Percentiles rank a stretch among this genome's conserved stretches.
Evolutionary conservation across 2,329 filamentous ascomycete genomes (phyloP).

Genomic region (Pyricularia grisea): DNA sequence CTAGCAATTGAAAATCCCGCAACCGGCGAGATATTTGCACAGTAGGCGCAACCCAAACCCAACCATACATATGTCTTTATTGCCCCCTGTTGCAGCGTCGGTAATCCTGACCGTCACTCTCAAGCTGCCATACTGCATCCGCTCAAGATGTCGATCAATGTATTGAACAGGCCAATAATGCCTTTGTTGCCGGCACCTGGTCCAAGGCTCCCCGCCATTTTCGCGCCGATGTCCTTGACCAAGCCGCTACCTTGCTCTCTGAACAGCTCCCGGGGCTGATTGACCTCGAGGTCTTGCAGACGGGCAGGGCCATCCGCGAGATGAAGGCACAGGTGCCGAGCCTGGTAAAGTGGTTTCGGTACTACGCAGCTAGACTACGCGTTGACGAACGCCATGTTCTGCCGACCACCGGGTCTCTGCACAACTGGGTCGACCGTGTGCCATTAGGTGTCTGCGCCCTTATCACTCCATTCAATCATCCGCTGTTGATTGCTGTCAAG

Average conservation of each 20-base stretch:
- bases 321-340: constrained; percentile 61
- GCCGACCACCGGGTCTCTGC: constrained; percentile 51
- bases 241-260: constrained; percentile 44
- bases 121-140: constrained; percentile 38
- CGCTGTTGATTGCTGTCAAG: constrained; percentile 46
- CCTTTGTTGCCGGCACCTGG: constrained; percentile 44
- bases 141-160: constrained; percentile 30
- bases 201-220: constrained; percentile 44
- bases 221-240: constrained; percentile 54
- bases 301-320: constrained; percentile 58
- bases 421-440: constrained; percentile 44
- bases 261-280: constrained; percentile 46
- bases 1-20: constrained; percentile 18
- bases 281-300: constrained; percentile 55
- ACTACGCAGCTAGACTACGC: constrained; percentile 59
- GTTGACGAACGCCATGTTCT: constrained; percentile 57
- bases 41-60: constrained; percentile 6
- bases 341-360: constrained; percentile 60
- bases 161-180: constrained; percentile 29
- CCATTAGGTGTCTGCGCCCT: constrained; percentile 49
- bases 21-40: constrained; percentile 16
- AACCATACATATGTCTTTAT: background rate
- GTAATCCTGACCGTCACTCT: constrained; percentile 3
- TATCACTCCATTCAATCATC: constrained; percentile 51
- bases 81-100: background rate